These are phyloP conservation scores for Monosporascus cannonballus DNA, from an alignment of 2,329 filamentous ascomycete species.

Conservation along the genomic window DNA sequence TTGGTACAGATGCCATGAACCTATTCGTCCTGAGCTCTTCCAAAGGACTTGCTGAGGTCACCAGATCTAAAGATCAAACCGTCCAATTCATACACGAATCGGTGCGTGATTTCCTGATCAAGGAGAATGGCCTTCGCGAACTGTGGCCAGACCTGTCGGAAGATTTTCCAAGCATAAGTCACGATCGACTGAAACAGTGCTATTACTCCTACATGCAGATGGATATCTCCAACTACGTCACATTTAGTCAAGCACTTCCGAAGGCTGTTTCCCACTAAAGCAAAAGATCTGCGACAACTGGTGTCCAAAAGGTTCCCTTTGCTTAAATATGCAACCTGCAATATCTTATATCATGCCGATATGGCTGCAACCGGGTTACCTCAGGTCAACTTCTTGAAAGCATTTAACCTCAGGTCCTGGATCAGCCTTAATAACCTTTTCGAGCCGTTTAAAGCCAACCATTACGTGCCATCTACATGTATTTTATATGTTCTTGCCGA, in stretches of 20 bases:
- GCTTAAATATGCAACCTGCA: no score
- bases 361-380: no score
- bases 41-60: slow-evolving; percentile 44
- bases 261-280: slow-evolving; percentile 8
- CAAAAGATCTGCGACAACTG: slow-evolving; percentile 10
- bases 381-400: no score
- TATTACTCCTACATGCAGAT: slow-evolving; percentile 35
- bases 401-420: no score
- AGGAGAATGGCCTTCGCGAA: slow-evolving; percentile 23
- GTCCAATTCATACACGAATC: slow-evolving; percentile 52
- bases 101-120: slow-evolving; percentile 40
- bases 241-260: slow-evolving; percentile 8
- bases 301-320: background rate
- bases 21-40: slow-evolving; percentile 35
- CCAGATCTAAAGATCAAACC: slow-evolving; percentile 18
- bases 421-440: no score
- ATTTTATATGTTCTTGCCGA: no score
- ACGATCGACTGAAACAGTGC: slow-evolving; percentile 39
- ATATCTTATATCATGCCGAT: no score
- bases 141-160: slow-evolving; percentile 25
- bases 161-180: slow-evolving; percentile 28
- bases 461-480: no score
- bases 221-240: slow-evolving; percentile 2
- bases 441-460: no score
- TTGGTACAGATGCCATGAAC: slow-evolving; percentile 16